Base-by-base conservation (phyloP, 176 grass and related monocot species). In the Aegilops sharonensis region DNA sequence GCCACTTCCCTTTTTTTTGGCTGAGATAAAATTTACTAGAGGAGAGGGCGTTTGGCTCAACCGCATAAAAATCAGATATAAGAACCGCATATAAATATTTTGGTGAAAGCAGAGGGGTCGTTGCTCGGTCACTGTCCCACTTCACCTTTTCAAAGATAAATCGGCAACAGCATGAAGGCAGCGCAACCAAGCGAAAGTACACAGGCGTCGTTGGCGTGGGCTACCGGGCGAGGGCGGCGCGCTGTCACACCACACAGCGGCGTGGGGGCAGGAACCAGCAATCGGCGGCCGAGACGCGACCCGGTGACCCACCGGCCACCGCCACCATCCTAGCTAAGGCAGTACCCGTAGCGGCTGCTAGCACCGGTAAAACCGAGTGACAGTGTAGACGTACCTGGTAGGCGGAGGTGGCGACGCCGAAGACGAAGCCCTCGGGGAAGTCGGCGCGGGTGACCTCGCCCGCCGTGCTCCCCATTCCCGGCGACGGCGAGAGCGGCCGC, bases 391-490 rank as follows among this genome's bases (percentile, higher is more conserved):
- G 50, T 27, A 95, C 94, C 94, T 95, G 94, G 69, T 97, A 89
- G 50, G 90, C 92, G n/a, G 94, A 97, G 87, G 94, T 97, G 90
- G 94, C 94, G 83, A 94, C 92, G n/a, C 94, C 94, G 84, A 97
- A 97, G 83, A 94, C 80, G 89, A 97, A 97, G 65, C 90, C 90
- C 20, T 89, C 79, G 64, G 92, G 92, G 66, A 97, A 94, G 87
- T 94, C 94, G 80, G 80, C 89, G 81, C 94, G 86, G 86, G 57
- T 25, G 25, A 97, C 85, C 69, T 88, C 87, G 75, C 31, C 76
- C 79, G 80, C 85, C 79, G 77, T 31, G 83, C 82, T 72, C 74
- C 45, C 82, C 91, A 88, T 93, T 91, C 85, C 86, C 13, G 66
- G 74, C 66, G 66, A 64, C 10, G 43, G 5, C 2, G 52, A 3